Percentiles rank a stretch among this genome's conserved stretches.
Evolutionary conservation across 352 stramenopile species (phyloP).

Genomic region (Phytophthora capsici): DNA sequence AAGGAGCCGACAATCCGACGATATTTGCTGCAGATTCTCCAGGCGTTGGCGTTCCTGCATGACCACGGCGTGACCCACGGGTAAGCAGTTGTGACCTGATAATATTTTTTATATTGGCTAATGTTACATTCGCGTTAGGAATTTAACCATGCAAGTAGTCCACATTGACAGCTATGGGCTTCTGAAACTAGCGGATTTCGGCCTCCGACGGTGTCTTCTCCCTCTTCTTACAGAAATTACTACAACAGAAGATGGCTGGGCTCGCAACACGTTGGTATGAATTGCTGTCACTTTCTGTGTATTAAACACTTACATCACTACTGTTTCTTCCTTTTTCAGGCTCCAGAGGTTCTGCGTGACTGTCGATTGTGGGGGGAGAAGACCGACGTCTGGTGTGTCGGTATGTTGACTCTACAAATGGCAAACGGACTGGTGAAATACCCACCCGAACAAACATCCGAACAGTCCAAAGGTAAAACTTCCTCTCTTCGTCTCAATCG

Average conservation of each 20-base stretch:
- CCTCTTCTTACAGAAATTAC: slow-evolving; percentile 7
- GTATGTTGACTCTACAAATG: slow-evolving; percentile 68
- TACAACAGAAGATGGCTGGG: slow-evolving; percentile 7
- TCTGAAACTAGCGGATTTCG: slow-evolving; percentile 65
- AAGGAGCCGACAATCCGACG: slow-evolving; percentile 74
- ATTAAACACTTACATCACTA: too few relatives aligned
- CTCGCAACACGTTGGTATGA: slow-evolving; percentile 16
- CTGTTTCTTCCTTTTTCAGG: too few relatives aligned
- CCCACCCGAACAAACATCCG: neutral
- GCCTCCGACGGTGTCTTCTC: slow-evolving; percentile 29
- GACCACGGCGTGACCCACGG: slow-evolving; percentile 50
- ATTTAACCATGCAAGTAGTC: slow-evolving; percentile 51
- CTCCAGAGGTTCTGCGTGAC: slow-evolving; percentile 36
- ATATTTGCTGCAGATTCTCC: slow-evolving; percentile 64
- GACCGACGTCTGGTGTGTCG: slow-evolving; percentile 64
- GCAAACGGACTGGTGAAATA: slow-evolving; percentile 28
- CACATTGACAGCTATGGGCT: slow-evolving; percentile 70
- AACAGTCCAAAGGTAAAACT: slow-evolving; percentile 13
- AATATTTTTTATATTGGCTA: neutral
- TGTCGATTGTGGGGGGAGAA: slow-evolving; percentile 29
- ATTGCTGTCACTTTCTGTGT: neutral
- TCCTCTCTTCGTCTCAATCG: slow-evolving; percentile 4
- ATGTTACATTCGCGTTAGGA: slow-evolving; percentile 25
- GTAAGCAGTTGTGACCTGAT: slow-evolving; percentile 22
- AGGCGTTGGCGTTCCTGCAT: slow-evolving; percentile 61